phyloP scores from a whole-genome alignment of 768 basidiomycete genomes.

The Tylopilus sp. region DNA sequence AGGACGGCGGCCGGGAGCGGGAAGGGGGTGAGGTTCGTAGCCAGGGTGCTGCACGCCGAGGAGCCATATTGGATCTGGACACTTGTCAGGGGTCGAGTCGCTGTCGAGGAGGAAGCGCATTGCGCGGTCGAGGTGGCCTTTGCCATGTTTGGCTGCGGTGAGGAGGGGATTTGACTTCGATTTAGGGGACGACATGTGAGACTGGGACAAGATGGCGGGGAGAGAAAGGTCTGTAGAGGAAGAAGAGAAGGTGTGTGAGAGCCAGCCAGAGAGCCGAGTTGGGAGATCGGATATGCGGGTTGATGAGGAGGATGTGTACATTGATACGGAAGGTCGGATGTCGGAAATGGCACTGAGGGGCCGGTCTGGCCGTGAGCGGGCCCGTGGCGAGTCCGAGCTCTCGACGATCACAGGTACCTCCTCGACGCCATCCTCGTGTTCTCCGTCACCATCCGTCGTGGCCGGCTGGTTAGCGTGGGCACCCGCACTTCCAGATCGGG shows the following conservation, averaged over 20 bases:
- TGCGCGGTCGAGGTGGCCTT: slow-evolving; percentile 76
- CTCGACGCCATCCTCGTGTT: slow-evolving; percentile 33
- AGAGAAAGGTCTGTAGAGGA: slow-evolving; percentile 72
- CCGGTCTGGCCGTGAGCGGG: slow-evolving; percentile 55
- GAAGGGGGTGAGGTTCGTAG: slow-evolving; percentile 46
- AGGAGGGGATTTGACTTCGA: slow-evolving; percentile 51
- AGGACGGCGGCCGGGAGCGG: slow-evolving; percentile 34
- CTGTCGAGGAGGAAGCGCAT: slow-evolving; percentile 89
- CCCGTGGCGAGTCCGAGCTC: slow-evolving; percentile 50
- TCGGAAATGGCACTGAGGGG: slow-evolving; percentile 45
- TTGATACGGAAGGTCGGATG: slow-evolving; percentile 42
- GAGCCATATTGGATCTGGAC: slow-evolving; percentile 82
- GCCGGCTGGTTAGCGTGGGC: slow-evolving; percentile 21
- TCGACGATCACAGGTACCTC: slow-evolving; percentile 69
- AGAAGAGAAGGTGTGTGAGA: slow-evolving; percentile 71
- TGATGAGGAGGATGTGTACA: slow-evolving; percentile 44
- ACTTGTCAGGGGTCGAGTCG: slow-evolving; percentile 83
- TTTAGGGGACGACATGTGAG: slow-evolving; percentile 41
- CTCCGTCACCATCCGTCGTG: slow-evolving; percentile 29
- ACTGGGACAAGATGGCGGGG: slow-evolving; percentile 53
- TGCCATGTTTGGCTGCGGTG: slow-evolving; percentile 68
- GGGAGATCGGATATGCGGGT: slow-evolving; percentile 65
- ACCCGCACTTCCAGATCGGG: slow-evolving; percentile 22
- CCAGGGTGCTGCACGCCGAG: slow-evolving; percentile 81
- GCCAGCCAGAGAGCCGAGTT: slow-evolving; percentile 75